A percentile compares a stretch with the other conserved stretches of the same genome.
phyloP scores from a whole-genome alignment of 2,329 filamentous ascomycete species.

The Colletotrichum chrysophilum region DNA sequence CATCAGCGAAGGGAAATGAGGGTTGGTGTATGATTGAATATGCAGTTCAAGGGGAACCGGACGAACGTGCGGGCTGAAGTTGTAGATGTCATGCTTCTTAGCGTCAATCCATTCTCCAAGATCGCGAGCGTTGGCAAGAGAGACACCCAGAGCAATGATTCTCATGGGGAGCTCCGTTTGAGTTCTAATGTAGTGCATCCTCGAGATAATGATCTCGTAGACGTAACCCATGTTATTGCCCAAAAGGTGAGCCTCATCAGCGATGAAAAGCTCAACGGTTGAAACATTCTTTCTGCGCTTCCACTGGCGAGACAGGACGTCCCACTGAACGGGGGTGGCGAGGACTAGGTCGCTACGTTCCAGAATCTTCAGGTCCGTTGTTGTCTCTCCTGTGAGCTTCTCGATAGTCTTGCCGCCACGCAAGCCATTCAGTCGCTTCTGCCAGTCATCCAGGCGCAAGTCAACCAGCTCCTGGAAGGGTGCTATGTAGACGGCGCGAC shows the following conservation, averaged over 20 bases:
- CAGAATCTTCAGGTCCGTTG: constrained; percentile 86
- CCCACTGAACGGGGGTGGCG: constrained; percentile 94
- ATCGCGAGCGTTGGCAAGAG: constrained; percentile 89
- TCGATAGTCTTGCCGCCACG: constrained; percentile 87
- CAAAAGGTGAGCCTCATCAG: constrained; percentile 93
- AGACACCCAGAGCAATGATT: constrained; percentile 89
- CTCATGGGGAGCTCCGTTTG: constrained; percentile 86
- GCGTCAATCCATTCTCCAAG: constrained; percentile 98
- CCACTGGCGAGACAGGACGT: constrained; percentile 94
- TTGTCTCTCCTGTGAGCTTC: constrained; percentile 92
- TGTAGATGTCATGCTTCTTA: constrained; percentile 97
- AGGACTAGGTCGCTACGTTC: constrained; percentile 88
- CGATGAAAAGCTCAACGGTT: constrained; percentile 87
- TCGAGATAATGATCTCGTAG: constrained; percentile 96
- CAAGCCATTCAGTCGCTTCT: constrained; percentile 73
- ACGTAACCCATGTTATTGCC: constrained; percentile 86
- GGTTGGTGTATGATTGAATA: constrained; percentile 93
- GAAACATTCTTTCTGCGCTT: constrained; percentile 95
- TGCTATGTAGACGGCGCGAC: constrained; percentile 90
- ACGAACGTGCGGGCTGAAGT: constrained; percentile 92
- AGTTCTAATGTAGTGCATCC: constrained; percentile 94
- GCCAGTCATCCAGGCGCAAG: constrained; percentile 82
- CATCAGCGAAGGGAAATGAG: constrained; percentile 98
- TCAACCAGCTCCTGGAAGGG: constrained; percentile 95
- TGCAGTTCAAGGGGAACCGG: constrained; percentile 91